Evolutionary conservation across 805 yeast species (phyloP), one percentile per base, ranked within the genome.

Genomic region (Naumovozyma baii): DNA sequence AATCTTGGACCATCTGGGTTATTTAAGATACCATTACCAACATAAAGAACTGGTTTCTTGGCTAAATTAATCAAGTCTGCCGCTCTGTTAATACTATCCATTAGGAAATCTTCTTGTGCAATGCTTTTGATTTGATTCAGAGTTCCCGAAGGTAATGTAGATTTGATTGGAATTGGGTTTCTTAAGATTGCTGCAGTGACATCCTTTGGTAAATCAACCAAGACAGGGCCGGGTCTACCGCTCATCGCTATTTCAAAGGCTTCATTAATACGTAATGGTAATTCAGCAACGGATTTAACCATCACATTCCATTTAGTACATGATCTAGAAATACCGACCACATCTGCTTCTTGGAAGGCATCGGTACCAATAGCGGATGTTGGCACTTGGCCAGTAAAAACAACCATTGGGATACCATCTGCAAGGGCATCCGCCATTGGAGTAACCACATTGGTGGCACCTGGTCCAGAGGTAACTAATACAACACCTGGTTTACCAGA

Each of bases 241-340:
- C 83, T 67, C 32, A 84, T 82, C 45, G 97, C 97, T 49, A 92
- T 92, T 68, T 90, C 96, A 56, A 92, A 92, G 19, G 97, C 97
- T 68, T 92, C 98, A 62, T 92, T 90, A 59, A 92, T 90, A 59
- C 97, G 76, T 55, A 85, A 76, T 46, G 98, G 98, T 51, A 92
- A 71, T 67, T 92, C 98, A 39, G 88, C 90, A 39, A 92, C 90
- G 58, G 75, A 75, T 65, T 86, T 92, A 43, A 92, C 96, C 98
- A 92, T 92, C 30, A 88, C 96, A 59, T 94, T 92, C 98, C 98
- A 92, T 65, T 92, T 92, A 45, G 98, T 87, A 72, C 98, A 92
- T 5, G 95, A 80, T 61, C 98, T 77, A 3, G 97, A 85, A 56
- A 92, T 92, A 54, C 97, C 98, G 34, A 92, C 78, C 39, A 90